Conservation (phyloP, 768 basidiomycete genomes). For the Suillus subaureus region DNA sequence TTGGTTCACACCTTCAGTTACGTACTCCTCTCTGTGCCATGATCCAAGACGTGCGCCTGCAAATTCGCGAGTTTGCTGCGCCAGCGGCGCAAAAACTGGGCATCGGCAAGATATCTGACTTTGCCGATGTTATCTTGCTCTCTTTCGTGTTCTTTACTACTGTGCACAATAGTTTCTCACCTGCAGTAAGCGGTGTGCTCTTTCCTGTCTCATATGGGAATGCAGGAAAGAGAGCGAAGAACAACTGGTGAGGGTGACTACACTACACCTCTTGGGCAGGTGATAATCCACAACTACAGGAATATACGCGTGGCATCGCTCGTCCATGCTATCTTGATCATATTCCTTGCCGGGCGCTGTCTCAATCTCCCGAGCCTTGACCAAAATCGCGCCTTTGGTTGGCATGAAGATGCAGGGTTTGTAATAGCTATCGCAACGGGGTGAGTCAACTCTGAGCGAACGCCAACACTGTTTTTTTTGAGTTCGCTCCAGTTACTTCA, state of each 20-base stretch:
- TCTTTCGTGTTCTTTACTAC: conserved; percentile 59
- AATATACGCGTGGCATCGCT: conserved; percentile 73
- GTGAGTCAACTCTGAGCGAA: conserved; percentile 38
- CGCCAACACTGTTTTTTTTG: background rate
- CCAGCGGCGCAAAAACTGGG: conserved; percentile 41
- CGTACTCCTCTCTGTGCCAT: conserved; percentile 14
- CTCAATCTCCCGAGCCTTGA: conserved; percentile 49
- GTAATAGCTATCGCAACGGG: conserved; percentile 72
- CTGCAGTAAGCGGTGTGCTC: conserved; percentile 47
- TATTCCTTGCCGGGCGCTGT: conserved; percentile 61
- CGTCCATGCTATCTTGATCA: conserved; percentile 66
- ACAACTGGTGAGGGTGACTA: conserved; percentile 56
- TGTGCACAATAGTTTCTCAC: conserved; percentile 61
- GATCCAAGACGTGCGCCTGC: conserved; percentile 31
- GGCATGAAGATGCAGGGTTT: conserved; percentile 58
- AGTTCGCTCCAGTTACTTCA: conserved; percentile 58
- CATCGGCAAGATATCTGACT: conserved; percentile 55
- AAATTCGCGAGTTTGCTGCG: conserved; percentile 30
- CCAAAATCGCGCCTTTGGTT: conserved; percentile 76
- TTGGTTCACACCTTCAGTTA: background rate
- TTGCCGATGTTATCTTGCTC: conserved; percentile 55
- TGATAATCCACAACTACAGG: conserved; percentile 42
- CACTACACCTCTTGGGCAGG: background rate
- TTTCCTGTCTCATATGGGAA: conserved; percentile 54
- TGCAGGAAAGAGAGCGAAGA: conserved; percentile 48